Conservation (phyloP, 345 rosid species). For the Anastatica hierochuntica region DNA sequence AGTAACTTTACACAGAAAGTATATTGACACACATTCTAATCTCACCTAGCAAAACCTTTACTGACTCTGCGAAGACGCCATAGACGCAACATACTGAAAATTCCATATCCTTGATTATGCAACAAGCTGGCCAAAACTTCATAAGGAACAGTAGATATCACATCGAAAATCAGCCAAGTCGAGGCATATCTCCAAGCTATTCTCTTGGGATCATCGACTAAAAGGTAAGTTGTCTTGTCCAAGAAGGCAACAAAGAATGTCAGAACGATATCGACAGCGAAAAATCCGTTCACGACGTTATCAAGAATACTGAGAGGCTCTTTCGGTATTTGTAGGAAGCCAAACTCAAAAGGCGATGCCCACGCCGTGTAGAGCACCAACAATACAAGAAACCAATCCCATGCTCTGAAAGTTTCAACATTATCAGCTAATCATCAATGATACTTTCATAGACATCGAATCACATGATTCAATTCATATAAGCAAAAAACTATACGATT, state of each 20-base stretch:
- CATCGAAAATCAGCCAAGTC: slow-evolving; percentile 54
- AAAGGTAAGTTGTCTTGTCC: slow-evolving; percentile 59
- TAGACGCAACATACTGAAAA: slow-evolving; percentile 74
- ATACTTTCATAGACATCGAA: too few relatives aligned
- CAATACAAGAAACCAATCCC: slow-evolving; percentile 64
- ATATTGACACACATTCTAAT: neutral
- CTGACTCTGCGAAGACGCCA: slow-evolving; percentile 90
- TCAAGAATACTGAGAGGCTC: slow-evolving; percentile 39
- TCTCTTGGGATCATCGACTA: slow-evolving; percentile 40
- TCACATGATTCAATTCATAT: slow-evolving; percentile 13
- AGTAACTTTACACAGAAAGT: neutral
- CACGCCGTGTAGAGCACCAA: slow-evolving; percentile 82
- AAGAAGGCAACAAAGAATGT: slow-evolving; percentile 79
- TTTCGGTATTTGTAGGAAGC: slow-evolving; percentile 43
- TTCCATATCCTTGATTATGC: slow-evolving; percentile 49
- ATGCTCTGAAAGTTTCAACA: slow-evolving; percentile 52
- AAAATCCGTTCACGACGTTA: slow-evolving; percentile 55
- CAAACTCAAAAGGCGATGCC: slow-evolving; percentile 86
- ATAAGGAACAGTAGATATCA: slow-evolving; percentile 67
- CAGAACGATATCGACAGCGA: slow-evolving; percentile 56
- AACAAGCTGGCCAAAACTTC: slow-evolving; percentile 36
- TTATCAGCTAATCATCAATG: too few relatives aligned
- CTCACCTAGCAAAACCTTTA: slow-evolving; percentile 41
- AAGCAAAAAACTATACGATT: neutral
- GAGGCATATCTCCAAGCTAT: slow-evolving; percentile 55